Conservation (phyloP, 352 stramenopile species). For the Phytophthora macrochlamydospora region DNA sequence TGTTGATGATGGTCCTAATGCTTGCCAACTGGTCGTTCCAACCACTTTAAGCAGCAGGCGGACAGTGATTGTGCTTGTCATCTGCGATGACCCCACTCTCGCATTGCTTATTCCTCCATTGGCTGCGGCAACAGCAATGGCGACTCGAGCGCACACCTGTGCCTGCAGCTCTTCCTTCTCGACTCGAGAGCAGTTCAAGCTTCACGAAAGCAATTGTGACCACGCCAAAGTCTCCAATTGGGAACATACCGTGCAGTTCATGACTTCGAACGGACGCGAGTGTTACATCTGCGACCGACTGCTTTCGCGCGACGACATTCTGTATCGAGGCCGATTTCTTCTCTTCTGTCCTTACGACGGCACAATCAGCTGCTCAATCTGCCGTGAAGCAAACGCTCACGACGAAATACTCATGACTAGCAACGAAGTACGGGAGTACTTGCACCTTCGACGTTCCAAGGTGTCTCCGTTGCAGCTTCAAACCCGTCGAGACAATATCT, state of each 20-base stretch:
- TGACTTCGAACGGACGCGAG: neutral
- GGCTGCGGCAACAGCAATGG: neutral
- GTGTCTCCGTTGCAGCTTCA: slow-evolving; percentile 2
- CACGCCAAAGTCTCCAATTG: slow-evolving; percentile 1
- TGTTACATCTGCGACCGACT: neutral
- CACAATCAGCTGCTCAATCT: neutral
- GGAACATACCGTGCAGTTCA: neutral
- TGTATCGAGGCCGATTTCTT: neutral
- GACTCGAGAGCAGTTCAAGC: neutral
- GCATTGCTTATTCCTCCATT: neutral
- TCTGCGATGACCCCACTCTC: neutral
- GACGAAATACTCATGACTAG: neutral
- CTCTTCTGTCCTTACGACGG: neutral
- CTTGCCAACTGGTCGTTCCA: neutral
- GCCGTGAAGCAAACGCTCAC: neutral
- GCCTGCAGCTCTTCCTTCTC: neutral
- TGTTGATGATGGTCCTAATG: neutral
- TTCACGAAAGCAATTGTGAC: neutral
- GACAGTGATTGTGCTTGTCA: neutral
- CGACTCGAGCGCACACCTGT: neutral
- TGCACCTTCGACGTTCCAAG: neutral
- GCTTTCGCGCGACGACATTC: neutral
- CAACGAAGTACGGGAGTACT: neutral
- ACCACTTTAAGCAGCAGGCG: neutral
- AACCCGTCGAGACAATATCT: neutral